Percentiles rank a stretch among this genome's conserved stretches.
Conservation (phyloP, 1,284 basidiomycete genomes). For the Leccinum variabile region DNA sequence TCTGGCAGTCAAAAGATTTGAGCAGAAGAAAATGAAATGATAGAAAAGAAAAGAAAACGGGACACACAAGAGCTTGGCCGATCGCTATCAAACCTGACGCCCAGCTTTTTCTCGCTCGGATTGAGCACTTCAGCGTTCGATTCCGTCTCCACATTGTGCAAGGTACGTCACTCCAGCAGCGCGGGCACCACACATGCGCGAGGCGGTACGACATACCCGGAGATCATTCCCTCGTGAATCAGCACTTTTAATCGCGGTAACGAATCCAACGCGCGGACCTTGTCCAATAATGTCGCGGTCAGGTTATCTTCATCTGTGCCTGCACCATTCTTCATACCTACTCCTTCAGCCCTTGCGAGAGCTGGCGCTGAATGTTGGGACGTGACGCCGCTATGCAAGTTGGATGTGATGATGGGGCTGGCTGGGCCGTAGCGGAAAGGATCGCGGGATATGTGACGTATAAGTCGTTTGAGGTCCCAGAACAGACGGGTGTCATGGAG, state of each 20-base stretch:
- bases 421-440: constrained; percentile 54
- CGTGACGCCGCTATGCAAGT: constrained; percentile 75
- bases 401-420: constrained; percentile 75
- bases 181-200: neutral
- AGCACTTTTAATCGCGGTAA: constrained; percentile 83
- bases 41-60: neutral
- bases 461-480: constrained; percentile 68
- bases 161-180: constrained; percentile 78
- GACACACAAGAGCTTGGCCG: constrained; percentile 83
- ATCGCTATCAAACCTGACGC: constrained; percentile 77
- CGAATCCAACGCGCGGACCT: constrained; percentile 82
- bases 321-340: constrained; percentile 18
- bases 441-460: constrained; percentile 74
- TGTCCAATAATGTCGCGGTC: constrained; percentile 73
- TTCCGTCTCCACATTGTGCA: constrained; percentile 86
- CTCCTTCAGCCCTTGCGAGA: constrained; percentile 1
- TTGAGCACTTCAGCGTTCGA: constrained; percentile 93
- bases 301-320: constrained; percentile 49
- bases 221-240: constrained; percentile 94
- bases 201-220: constrained; percentile 51
- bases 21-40: neutral
- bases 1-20: constrained; percentile 42
- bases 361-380: constrained; percentile 51
- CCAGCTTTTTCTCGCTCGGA: constrained; percentile 91
- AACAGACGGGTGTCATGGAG: constrained; percentile 49